These are phyloP conservation scores for Oryza brachyantha DNA, from an alignment of 176 grass and related monocot genomes.

Conservation along the genomic window DNA sequence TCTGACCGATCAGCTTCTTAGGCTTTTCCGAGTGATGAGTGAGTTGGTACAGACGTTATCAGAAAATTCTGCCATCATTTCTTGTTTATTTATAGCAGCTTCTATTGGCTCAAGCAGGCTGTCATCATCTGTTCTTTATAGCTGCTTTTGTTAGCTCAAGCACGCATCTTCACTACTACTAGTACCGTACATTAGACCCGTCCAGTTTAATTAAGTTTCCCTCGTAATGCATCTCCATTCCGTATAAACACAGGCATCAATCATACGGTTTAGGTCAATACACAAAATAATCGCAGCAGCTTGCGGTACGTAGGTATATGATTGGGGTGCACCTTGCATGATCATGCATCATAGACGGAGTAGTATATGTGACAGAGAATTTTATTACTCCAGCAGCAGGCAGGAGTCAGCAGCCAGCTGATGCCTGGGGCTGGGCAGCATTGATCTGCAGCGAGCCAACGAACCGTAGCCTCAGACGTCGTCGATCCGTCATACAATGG, in stretches of 20 bases:
- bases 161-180: background rate
- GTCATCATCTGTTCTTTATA: background rate
- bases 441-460: background rate
- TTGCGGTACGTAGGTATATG: background rate
- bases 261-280: background rate
- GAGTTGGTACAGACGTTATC: background rate
- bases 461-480: background rate
- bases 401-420: background rate
- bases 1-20: background rate
- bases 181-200: background rate
- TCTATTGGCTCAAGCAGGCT: background rate
- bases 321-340: background rate
- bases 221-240: background rate
- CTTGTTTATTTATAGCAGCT: background rate
- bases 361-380: background rate
- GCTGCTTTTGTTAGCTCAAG: background rate
- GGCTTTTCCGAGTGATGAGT: constrained; percentile 24
- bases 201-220: background rate
- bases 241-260: background rate
- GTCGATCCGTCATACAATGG: background rate
- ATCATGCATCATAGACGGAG: background rate
- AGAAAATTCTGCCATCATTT: background rate
- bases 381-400: background rate
- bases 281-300: background rate
- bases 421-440: background rate